Conservation (phyloP, 1,139 yeast species). For the Yamadazyma dendronema region DNA sequence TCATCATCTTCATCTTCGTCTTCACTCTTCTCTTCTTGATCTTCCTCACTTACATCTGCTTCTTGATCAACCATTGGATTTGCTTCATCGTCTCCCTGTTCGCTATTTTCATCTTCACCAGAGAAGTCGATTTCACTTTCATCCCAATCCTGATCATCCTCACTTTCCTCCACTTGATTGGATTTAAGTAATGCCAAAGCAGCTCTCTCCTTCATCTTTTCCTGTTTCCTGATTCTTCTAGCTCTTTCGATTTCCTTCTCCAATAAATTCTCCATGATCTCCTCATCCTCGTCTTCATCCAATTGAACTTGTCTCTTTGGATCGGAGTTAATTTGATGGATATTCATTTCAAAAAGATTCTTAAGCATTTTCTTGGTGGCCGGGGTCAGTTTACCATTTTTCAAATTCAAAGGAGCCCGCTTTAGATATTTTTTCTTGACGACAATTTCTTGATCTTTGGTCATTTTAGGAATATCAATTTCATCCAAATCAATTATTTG, state of each 20-base stretch:
- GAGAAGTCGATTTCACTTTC: constrained; percentile 14
- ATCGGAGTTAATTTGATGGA: constrained; percentile 33
- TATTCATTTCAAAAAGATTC: constrained; percentile 34
- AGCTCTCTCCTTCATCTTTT: constrained; percentile 41
- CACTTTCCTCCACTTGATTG: constrained; percentile 21
- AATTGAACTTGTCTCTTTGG: constrained; percentile 29
- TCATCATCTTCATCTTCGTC: constrained; percentile 11
- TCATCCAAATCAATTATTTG: constrained; percentile 23
- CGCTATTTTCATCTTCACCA: constrained; percentile 14
- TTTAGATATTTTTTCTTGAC: constrained; percentile 37
- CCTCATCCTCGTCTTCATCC: constrained; percentile 42
- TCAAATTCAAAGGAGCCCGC: constrained; percentile 12
- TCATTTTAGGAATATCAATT: constrained; percentile 29
- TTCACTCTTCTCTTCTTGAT: constrained; percentile 11
- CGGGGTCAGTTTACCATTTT: constrained; percentile 4
- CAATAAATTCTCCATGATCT: constrained; percentile 48
- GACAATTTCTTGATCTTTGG: constrained; percentile 35
- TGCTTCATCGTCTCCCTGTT: constrained; percentile 7
- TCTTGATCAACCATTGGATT: constrained; percentile 17
- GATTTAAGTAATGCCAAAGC: constrained; percentile 26
- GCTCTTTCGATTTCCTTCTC: constrained; percentile 63
- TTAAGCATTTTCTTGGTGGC: constrained; percentile 19
- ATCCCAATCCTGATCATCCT: constrained; percentile 14
- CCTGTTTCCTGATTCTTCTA: constrained; percentile 50
- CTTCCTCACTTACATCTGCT: constrained; percentile 15